Evolutionary conservation across 345 rosid species (phyloP).

Genomic region (Lepidium aucheri): DNA sequence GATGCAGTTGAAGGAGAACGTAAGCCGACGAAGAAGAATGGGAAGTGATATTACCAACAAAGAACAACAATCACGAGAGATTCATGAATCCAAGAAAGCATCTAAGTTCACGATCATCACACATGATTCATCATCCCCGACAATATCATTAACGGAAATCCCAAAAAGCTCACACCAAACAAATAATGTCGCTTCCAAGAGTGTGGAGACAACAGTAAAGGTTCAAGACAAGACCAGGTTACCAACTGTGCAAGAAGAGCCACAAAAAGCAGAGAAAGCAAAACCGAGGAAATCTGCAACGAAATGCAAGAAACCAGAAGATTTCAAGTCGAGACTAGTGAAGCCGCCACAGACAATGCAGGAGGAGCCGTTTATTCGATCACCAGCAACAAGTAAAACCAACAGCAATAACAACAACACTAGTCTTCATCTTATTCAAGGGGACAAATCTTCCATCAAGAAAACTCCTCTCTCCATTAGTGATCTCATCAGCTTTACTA

Average conservation of each 20-base stretch:
- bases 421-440: conserved; percentile 5
- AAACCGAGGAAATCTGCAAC: conserved; percentile 22
- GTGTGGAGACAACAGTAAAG: neutral
- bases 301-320: conserved; percentile 32
- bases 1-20: conserved; percentile 70
- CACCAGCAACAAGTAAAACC: conserved; percentile 14
- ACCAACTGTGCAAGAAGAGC: conserved; percentile 19
- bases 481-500: conserved; percentile 32
- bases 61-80: conserved; percentile 34
- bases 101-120: conserved; percentile 24
- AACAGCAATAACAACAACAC: neutral
- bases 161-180: conserved; percentile 22
- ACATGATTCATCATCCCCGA: conserved; percentile 42
- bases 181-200: conserved; percentile 5
- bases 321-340: conserved; percentile 28
- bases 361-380: conserved; percentile 55
- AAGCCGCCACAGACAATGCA: conserved; percentile 51
- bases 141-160: conserved; percentile 35
- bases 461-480: conserved; percentile 45
- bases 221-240: conserved; percentile 17
- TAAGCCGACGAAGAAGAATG: conserved; percentile 39
- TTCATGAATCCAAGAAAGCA: conserved; percentile 44
- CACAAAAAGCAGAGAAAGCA: neutral
- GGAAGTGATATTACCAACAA: conserved; percentile 81
- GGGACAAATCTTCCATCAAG: conserved; percentile 48